phyloP scores from a whole-genome alignment of 2,329 filamentous ascomycete genomes.

The Trichophyton mentagrophytes region DNA sequence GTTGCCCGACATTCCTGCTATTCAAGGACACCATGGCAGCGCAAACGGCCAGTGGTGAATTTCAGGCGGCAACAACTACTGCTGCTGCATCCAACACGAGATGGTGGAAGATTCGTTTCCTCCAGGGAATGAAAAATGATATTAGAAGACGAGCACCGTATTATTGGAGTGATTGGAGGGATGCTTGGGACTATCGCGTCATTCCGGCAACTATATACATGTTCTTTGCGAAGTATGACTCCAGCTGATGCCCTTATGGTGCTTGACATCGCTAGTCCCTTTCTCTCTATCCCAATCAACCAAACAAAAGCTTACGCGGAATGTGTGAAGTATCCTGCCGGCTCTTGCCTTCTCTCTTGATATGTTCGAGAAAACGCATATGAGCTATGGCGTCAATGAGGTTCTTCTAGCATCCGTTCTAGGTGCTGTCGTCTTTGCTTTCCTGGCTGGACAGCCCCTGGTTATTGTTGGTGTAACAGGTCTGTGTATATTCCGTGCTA shows the following conservation, averaged over 20 bases:
- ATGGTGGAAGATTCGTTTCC: constrained; percentile 67
- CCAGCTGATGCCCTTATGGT: constrained; percentile 9
- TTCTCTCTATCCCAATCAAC: not conserved
- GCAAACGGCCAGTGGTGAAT: not conserved
- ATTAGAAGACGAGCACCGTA: constrained; percentile 60
- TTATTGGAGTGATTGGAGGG: constrained; percentile 69
- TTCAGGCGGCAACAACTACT: constrained; percentile 10
- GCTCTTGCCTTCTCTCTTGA: constrained; percentile 81
- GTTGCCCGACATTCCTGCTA: not conserved
- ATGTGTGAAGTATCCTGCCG: constrained; percentile 57
- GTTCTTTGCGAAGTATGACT: constrained; percentile 78
- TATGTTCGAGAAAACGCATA: constrained; percentile 80
- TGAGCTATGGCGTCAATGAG: constrained; percentile 82
- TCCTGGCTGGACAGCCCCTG: constrained; percentile 70
- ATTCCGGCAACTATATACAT: constrained; percentile 81
- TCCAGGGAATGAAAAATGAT: constrained; percentile 70
- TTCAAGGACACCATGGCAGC: not conserved
- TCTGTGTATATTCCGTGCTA: constrained; percentile 14
- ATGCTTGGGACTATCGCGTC: constrained; percentile 84
- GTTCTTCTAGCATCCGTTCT: constrained; percentile 76
- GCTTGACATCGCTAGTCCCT: constrained; percentile 1
- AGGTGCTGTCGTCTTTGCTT: constrained; percentile 65
- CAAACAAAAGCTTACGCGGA: constrained; percentile 9
- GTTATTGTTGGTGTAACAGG: constrained; percentile 86
- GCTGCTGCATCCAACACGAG: constrained; percentile 13